Base-by-base conservation (phyloP, 768 basidiomycete species). In the Botryobasidium botryosum region DNA sequence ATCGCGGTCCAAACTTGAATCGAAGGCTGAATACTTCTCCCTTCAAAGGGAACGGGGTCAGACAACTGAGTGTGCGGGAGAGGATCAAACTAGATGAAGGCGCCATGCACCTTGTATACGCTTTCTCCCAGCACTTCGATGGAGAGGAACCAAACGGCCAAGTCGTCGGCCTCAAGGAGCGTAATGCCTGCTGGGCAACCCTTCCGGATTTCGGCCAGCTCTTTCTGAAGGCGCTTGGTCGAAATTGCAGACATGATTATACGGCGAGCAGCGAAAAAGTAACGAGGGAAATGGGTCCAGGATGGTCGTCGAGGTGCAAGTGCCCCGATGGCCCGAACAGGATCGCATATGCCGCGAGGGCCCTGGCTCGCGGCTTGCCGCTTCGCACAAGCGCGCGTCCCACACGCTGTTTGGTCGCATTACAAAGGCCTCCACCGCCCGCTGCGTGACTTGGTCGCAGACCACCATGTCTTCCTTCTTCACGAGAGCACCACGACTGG, bases 61-160 rank as follows among this genome's bases (percentile, higher is more conserved):
- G 15, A 18, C 44, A 15, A 25, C 46, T n/a, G 25, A 25, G 35
- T 13, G 17, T 31, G n/a, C 23, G 43, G 25, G 18, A 32, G 20
- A 32, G 23, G 33, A 20, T 28, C 27, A 42, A 44, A n/a, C n/a
- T n/a, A n/a, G n/a, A n/a, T n/a, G n/a, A n/a, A n/a, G n/a, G n/a
- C n/a, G 18, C 15, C 36, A 54, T 62, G 44, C 53, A 78, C 86
- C 65, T 74, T 57, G 63, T 84, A 91, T 50, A 79, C 57, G 35
- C 77, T 80, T 45, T 90, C 80, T 20, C 87, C 87, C 66, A 86
- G 70, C 43, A 88, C 79, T 58, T 84, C 75, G 55, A 90, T 74
- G 2, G 76, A 70, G 56, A 90, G 75, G 54, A 67, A 59, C 86
- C 86, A 90, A 24, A 69, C 76, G 51, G 69, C 61, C 53, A 86